Evolutionary conservation across 2,329 filamentous ascomycete species (phyloP).

Genomic region (Geosmithia flava): DNA sequence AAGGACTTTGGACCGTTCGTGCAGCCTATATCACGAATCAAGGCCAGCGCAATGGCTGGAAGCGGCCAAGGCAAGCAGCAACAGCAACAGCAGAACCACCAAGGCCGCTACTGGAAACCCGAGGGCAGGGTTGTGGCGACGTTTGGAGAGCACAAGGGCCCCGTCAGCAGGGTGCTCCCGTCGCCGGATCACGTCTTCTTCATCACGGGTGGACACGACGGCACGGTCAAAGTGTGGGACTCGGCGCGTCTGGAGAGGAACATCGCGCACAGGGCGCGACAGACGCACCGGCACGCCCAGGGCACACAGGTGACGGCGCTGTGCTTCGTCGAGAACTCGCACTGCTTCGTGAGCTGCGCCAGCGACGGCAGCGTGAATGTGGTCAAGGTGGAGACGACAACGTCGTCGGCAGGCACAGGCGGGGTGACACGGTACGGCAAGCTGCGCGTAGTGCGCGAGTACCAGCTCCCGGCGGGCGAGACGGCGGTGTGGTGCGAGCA

Average conservation of each 20-base stretch:
- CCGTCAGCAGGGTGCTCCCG: conserved; percentile 69
- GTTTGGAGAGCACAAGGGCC: conserved; percentile 75
- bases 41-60: conserved; percentile 36
- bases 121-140: conserved; percentile 75
- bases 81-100: conserved; percentile 5
- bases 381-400: conserved; percentile 57
- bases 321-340: conserved; percentile 86
- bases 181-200: conserved; percentile 93
- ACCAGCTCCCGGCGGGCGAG: conserved; percentile 63
- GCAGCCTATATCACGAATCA: conserved; percentile 49
- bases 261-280: conserved; percentile 73
- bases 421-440: conserved; percentile 64
- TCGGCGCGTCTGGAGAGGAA: conserved; percentile 81
- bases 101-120: conserved; percentile 57
- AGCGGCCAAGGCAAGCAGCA: no score
- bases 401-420: conserved; percentile 12
- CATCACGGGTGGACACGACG: conserved; percentile 84
- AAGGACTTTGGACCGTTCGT: conserved; percentile 70
- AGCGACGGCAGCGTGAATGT: conserved; percentile 85
- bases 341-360: conserved; percentile 84
- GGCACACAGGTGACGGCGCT: conserved; percentile 67
- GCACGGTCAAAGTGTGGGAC: conserved; percentile 88
- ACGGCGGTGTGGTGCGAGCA: conserved; percentile 86
- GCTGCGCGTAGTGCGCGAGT: conserved; percentile 63
- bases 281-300: conserved; percentile 66